Percentiles rank a stretch among this genome's conserved stretches.
Evolutionary conservation across 495 filamentous ascomycete genomes (phyloP).

Genomic region (Aspergillus baeticus): DNA sequence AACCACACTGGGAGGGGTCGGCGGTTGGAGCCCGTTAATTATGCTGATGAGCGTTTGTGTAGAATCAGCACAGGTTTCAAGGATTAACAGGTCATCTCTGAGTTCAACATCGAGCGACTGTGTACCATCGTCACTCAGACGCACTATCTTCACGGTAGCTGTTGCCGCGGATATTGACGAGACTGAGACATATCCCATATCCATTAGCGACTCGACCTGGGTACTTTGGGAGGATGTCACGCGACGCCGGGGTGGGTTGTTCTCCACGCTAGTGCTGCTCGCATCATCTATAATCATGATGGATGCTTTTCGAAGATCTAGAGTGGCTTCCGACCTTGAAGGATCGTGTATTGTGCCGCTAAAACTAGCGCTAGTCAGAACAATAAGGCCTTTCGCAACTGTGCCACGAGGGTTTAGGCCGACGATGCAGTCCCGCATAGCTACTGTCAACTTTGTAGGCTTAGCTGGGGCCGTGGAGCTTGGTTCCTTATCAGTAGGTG

Average conservation of each 20-base stretch:
- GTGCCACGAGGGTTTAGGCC: constrained; percentile 82
- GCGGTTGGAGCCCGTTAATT: constrained; percentile 78
- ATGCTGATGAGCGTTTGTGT: constrained; percentile 87
- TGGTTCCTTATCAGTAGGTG: constrained; percentile 15
- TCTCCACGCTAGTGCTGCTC: constrained; percentile 44
- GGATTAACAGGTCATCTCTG: constrained; percentile 77
- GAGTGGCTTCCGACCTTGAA: constrained; percentile 54
- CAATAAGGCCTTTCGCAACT: constrained; percentile 69
- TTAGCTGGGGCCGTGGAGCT: constrained; percentile 32
- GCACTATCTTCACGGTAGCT: constrained; percentile 56
- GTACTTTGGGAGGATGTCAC: constrained; percentile 49
- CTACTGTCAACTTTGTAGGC: constrained; percentile 66
- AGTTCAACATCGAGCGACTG: constrained; percentile 77
- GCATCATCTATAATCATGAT: constrained; percentile 82
- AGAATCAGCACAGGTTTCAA: constrained; percentile 96
- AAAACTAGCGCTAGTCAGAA: constrained; percentile 74
- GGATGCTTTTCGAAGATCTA: constrained; percentile 75
- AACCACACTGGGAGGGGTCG: constrained; percentile 73
- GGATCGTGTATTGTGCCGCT: constrained; percentile 59
- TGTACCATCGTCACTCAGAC: constrained; percentile 48
- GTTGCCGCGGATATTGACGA: constrained; percentile 80
- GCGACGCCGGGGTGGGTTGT: constrained; percentile 45
- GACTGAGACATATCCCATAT: constrained; percentile 78
- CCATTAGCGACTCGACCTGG: constrained; percentile 65
- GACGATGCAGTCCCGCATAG: constrained; percentile 73